Conservation (phyloP, 2,329 filamentous ascomycete species). For the Penicillium nordicum region DNA sequence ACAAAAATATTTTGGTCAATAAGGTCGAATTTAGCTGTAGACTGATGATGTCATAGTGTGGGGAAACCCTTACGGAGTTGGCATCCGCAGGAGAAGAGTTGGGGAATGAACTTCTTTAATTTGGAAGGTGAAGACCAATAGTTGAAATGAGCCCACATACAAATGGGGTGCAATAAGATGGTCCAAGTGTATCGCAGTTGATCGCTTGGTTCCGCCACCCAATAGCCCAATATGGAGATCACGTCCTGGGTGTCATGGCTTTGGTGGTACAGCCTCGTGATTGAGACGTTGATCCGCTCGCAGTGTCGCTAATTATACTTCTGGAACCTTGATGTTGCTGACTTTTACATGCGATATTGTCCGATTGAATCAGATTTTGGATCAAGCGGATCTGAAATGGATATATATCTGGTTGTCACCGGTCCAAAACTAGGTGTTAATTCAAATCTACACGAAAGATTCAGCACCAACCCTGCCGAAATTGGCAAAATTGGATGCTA, state of each 20-base stretch:
- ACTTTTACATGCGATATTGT: not conserved
- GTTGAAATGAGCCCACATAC: not conserved
- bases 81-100: not conserved
- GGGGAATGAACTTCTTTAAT: not conserved
- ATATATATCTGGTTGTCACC: not conserved
- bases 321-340: not conserved
- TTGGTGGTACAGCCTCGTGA: not conserved
- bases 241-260: not conserved
- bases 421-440: no score
- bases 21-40: not conserved
- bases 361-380: not conserved
- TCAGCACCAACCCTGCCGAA: not conserved
- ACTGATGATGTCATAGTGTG: not conserved
- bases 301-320: no score
- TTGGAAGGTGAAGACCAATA: no score
- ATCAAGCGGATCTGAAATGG: rapidly evolving
- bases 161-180: not conserved
- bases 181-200: not conserved
- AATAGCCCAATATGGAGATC: not conserved
- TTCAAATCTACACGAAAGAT: not conserved
- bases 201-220: not conserved
- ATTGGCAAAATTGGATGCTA: no score
- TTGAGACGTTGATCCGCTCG: no score
- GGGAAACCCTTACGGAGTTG: not conserved
- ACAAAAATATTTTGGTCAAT: no score